Evolutionary conservation across 202 grass and related monocot genomes (phyloP).

Genomic region (Miscanthus sacchariflorus): DNA sequence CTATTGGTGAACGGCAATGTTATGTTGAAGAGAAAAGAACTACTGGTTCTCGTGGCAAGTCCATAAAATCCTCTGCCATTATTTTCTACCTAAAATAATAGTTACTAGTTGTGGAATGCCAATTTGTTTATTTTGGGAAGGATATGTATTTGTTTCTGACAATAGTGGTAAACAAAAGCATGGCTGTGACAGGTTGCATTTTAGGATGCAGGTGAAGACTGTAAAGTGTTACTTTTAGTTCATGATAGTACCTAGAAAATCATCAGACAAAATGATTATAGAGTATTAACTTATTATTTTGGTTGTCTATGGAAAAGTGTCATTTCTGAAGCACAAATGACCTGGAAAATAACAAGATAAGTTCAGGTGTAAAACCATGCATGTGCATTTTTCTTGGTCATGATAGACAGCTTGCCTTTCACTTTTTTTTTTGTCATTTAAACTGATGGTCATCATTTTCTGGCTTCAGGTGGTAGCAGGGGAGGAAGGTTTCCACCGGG

Average conservation of each 20-base stretch:
- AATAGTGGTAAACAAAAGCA: not conserved
- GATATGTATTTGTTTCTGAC: not conserved
- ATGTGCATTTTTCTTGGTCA: slow-evolving; percentile 6
- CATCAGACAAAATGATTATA: not conserved
- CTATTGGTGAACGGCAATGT: slow-evolving; percentile 67
- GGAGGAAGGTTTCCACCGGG: slow-evolving; percentile 77
- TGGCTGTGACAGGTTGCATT: not conserved
- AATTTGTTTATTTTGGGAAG: not conserved
- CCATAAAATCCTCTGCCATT: not conserved
- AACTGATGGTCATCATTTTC: slow-evolving; percentile 32
- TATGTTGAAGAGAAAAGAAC: slow-evolving; percentile 87
- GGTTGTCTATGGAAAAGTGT: not conserved
- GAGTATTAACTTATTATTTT: not conserved
- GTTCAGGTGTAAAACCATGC: not conserved
- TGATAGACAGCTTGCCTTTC: not conserved
- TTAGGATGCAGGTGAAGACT: not conserved
- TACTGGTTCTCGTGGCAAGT: slow-evolving; percentile 73
- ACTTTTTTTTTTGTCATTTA: not conserved
- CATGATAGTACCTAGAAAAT: not conserved
- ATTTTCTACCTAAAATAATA: not conserved
- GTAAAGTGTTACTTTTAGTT: slow-evolving; percentile 18
- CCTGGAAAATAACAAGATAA: not conserved
- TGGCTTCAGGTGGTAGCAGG: slow-evolving; percentile 66
- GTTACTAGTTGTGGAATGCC: not conserved
- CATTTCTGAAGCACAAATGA: slow-evolving; percentile 2